A percentile compares a stretch with the other conserved stretches of the same genome.
Evolutionary conservation across 2,329 filamentous ascomycete species (phyloP).

Genomic region (Chaetomiaceae sp.): DNA sequence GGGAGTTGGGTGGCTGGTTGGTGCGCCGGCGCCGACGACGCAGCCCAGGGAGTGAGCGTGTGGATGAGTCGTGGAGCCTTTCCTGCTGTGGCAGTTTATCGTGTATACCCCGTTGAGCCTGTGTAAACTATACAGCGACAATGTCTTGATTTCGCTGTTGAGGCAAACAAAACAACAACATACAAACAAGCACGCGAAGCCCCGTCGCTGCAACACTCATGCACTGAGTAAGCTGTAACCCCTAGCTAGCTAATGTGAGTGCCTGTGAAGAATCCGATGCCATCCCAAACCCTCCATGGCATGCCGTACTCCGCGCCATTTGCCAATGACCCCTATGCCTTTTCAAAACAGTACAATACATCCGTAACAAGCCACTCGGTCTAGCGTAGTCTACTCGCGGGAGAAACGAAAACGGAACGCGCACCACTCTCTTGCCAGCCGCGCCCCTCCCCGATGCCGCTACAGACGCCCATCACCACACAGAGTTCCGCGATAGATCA

Average conservation of each 20-base stretch:
- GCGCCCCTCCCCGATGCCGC: no score
- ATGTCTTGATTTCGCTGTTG: no score
- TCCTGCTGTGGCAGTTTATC: no score
- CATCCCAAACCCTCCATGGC: not conserved
- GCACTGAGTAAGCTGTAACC: not conserved
- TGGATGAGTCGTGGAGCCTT: no score
- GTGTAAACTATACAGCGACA: no score
- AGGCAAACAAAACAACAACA: no score
- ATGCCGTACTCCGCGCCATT: not conserved
- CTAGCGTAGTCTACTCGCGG: not conserved
- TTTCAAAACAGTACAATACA: not conserved
- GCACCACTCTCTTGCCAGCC: no score
- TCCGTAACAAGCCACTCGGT: not conserved
- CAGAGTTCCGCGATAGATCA: not conserved
- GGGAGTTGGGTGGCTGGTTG: slow-evolving; percentile 62
- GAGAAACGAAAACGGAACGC: no score
- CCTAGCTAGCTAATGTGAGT: not conserved
- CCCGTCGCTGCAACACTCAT: no score
- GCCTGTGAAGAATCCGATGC: not conserved
- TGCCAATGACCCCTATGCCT: not conserved
- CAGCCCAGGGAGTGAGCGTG: slow-evolving; percentile 1
- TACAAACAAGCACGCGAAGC: no score
- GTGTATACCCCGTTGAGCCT: no score
- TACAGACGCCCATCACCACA: not conserved
- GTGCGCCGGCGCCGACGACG: slow-evolving; percentile 34